Base-by-base conservation (phyloP, 768 basidiomycete species). In the Coprinopsis strossmayeri region DNA sequence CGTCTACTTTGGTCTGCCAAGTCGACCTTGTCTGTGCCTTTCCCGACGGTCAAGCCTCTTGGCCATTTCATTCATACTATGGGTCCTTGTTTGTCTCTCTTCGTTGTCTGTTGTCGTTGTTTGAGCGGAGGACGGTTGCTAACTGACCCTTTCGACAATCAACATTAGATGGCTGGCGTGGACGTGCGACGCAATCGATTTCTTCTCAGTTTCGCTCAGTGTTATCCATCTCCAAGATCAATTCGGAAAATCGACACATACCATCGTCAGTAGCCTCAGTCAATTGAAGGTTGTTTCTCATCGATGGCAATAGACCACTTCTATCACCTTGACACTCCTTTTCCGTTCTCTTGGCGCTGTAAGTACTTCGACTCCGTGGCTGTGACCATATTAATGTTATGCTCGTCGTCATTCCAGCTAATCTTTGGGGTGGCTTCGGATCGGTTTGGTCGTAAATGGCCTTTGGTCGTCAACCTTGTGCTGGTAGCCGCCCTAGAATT, bases 401-500 rank as follows among this genome's bases (percentile, higher is more conserved):
- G 5, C 35, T 38, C 9, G 18, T 18, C 35, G 9, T 9, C 39
- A 48, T 34, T 4, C 32, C 51, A 73, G 72, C 56, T 91, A 42
- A 68, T 92, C 55, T 93, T 95, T 55, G 92, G 91, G 39, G 62
- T 92, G 35, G 57, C 85, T n/a, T 87, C 87, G 1, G 94, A 96
- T 62, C 80, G 94, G 2, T 95, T 73, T 62, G 94, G 94, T 3
- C 78, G 94, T 24, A 95, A 94, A 73, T 98, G 92, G 92, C 92
- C 92, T 3, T 72, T 94, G 3, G 80, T 95, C 24, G 54, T 57
- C 54, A 93, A 92, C 61, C 72, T 94, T 18, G 38, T 91, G 21
- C 60, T 93, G 40, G 78, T 91, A 52, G 72, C 77, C 12, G 61
- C 76, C 3, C 78, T 96, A 45, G 82, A 92, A 58, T 77, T 96